Evolutionary conservation across 805 yeast species (phyloP), one percentile per base, ranked within the genome.

Genomic region (Saccharomyces cerevisiae): DNA sequence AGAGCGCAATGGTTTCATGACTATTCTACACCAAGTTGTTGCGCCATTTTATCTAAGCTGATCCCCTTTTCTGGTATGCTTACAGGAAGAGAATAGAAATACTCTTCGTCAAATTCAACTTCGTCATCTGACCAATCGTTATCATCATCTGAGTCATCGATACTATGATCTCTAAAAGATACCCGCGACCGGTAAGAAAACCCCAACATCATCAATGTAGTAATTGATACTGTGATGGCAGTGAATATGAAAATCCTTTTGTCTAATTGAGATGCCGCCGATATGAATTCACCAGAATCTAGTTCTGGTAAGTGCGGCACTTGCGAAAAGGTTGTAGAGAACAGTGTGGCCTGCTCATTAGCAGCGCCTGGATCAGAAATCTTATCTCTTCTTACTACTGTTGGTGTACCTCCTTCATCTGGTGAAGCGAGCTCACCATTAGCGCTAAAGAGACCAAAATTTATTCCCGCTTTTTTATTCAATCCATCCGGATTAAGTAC

Each of bases 381-480:
- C 11, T 13, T 5, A 6, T 36, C 17, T 3, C 43, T 36, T 17
- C 2, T 17, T 21, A 17, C 43, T 8, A 17, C 13, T 36, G 24
- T n/a, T 36, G 8, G 43, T 21, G 4, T 24, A 36, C 11, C 17
- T 17, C 22, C 17, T 21, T 36, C 24, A 36, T 36, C 13, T 2
- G 43, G 11, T 36, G 43, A 17, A 17, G 9, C 11, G 17, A 10
- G 13, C 24, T 36, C 24, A 4, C 11, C 70, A 6, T 53, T 77
- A 24, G 68, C 79, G 0, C 53, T 71, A 48, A 63, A 71, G 5
- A 66, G 70, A 52, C 78, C 80, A 1, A 74, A 73, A 11, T 61
- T 78, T 47, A 65, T 77, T 46, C 75, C 80, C 1, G 57, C 55
- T 2, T 70, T 76, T 46, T 77, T 72, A 60, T 65, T 65, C 3